Base-by-base conservation (phyloP, 345 rosid species). In the Cardamine resedifolia region DNA sequence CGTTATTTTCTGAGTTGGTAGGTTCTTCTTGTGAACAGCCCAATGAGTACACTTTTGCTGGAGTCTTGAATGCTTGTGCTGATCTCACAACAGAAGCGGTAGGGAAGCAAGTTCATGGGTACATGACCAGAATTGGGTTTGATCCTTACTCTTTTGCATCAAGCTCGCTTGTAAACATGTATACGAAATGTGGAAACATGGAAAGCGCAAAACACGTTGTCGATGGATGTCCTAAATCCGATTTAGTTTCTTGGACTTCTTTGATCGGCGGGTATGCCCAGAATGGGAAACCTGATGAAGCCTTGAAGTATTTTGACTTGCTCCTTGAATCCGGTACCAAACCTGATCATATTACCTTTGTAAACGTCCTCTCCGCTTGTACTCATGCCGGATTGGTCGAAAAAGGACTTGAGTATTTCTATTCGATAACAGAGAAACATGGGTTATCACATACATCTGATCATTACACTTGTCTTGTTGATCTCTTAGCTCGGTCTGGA, bases 341-440 rank as follows among this genome's bases (percentile, higher is more conserved):
- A 66, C 98, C 90, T 38, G 98, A 93, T 77, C 87, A 84, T 61
- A 56, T 90, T 65, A 85, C 87, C 44, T 88, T 93, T 70, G 97
- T 93, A 11, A 94, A 86, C 24, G 93, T 93, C 65, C 93, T 90
- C 71, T 85, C 88, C 7, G 96, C 98, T 39, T 93, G 98, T 65
- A 78, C 79, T 33, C 96, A 93, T 81, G 93, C 96, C 8, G 98
- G 98, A 5, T 70, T 90, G 50, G 87, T 93, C 36, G 91, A 90
- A 58, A 75, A 85, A 52, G 98, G 97, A 67, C 85, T 90, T 2
- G 79, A 82, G 21, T 82, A 84, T 74, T 93, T 90, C 79, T 55
- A 82, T 77, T 88, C 88, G 23, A 86, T 90, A 72, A 76, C 74
- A 68, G 83, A 88, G 72, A 75, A 77, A 43, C 83, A 87, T 68